phyloP scores from a whole-genome alignment of 768 basidiomycete genomes.

The Coprinopsis marcescibilis region DNA sequence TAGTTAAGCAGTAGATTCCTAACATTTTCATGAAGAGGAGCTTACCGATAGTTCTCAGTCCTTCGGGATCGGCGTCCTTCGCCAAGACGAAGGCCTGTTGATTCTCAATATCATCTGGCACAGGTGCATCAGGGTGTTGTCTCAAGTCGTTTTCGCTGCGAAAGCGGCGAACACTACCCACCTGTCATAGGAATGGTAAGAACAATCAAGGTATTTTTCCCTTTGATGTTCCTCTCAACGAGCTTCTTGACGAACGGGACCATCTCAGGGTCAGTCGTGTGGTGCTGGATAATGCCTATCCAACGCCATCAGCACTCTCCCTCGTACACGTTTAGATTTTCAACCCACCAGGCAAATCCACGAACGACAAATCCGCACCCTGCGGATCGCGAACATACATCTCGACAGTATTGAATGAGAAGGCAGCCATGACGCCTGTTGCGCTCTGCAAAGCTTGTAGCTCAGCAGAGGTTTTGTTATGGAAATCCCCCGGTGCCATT shows the following conservation, averaged over 20 bases:
- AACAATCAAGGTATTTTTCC: conserved; percentile 54
- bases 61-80: conserved; percentile 42
- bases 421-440: conserved; percentile 15
- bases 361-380: conserved; percentile 44
- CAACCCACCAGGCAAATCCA: conserved; percentile 46
- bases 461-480: conserved; percentile 9
- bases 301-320: conserved; percentile 9
- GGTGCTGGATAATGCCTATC: conserved; percentile 56
- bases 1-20: neutral
- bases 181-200: conserved; percentile 64
- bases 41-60: conserved; percentile 58
- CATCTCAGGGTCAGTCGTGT: conserved; percentile 28
- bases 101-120: conserved; percentile 63
- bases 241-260: conserved; percentile 39
- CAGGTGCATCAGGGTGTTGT: neutral
- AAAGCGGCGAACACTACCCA: conserved; percentile 16
- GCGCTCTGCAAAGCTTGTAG: conserved; percentile 6
- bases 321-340: conserved; percentile 8
- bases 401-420: conserved; percentile 48
- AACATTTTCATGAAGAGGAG: neutral
- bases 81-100: conserved; percentile 55
- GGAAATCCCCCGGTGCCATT: neutral
- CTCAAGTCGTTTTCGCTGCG: neutral
- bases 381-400: conserved; percentile 39
- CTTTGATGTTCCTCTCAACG: conserved; percentile 40